Evolutionary conservation across 352 stramenopile species (phyloP), one percentile per base, ranked within the genome.

Genomic region (Phytopythium cucurbitacearum): DNA sequence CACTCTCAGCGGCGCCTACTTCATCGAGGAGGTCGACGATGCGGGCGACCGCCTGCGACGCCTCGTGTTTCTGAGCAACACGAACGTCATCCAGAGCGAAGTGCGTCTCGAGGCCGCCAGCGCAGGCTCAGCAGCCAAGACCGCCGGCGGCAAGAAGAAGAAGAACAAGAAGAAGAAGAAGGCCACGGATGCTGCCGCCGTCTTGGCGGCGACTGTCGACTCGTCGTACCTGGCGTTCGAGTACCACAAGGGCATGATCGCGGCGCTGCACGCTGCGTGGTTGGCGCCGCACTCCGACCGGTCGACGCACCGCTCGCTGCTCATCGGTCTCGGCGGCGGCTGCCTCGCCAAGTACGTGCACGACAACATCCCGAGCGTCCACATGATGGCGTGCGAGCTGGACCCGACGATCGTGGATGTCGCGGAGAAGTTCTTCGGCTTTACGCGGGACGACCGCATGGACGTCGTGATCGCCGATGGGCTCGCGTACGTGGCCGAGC

Each of bases 211-310:
- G 2, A 57, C 53, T 9, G 68, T 93, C 28, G 80, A 91, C 50
- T 64, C 67, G 16, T 74, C 62, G 0, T 90, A 83, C 51, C 48
- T 94, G 43, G 69, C 69, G 0, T 93, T 91, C 32, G 77, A 87
- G 15, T 93, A 92, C 57, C 84, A 94, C 56, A 83, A 78, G 48
- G 81, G 76, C 40, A 90, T 94, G 69, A 57, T 87, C 10, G 77
- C 74, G 13, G 70, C 70, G 21, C 60, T 90, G 56, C 72, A 85
- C 32, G 70, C 71, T 7, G 53, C 56, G 12, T 78, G 62, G 39
- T 53, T 76, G 32, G 60, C 61, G 34, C 43, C 54, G 33, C 47
- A 40, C 7, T 11, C 47, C 47, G 36, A n/a, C n/a, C 12, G 15
- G 6, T 43, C 10, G 13, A 21, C 32, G 7, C 69, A 84, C 55